These are phyloP conservation scores for Avena insularis DNA, from an alignment of 176 grass and related monocot genomes.

Conservation along the genomic window DNA sequence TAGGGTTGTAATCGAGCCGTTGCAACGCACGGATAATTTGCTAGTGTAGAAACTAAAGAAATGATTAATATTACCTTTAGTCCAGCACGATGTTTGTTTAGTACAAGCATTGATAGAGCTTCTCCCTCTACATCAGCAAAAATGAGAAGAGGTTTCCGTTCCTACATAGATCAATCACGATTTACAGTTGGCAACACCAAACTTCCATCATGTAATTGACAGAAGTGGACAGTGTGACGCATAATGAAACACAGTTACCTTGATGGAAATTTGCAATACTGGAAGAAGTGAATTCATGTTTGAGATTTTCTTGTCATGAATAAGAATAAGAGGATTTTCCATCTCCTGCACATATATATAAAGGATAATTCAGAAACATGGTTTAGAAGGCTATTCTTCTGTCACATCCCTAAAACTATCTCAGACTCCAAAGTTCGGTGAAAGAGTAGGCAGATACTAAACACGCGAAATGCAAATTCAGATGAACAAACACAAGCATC, in stretches of 20 bases:
- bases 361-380: conserved; percentile 21
- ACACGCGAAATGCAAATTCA: background rate
- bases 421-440: background rate
- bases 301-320: conserved; percentile 97
- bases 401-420: conserved; percentile 8
- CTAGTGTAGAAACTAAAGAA: background rate
- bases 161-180: conserved; percentile 53
- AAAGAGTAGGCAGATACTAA: conserved; percentile 1
- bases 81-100: conserved; percentile 87
- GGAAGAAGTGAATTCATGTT: conserved; percentile 80
- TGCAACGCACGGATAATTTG: no score
- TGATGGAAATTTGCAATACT: conserved; percentile 74
- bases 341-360: conserved; percentile 67
- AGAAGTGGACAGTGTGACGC: background rate
- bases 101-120: conserved; percentile 81
- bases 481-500: background rate
- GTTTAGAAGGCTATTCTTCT: background rate
- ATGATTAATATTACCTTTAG: conserved; percentile 70
- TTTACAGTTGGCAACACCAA: conserved; percentile 36
- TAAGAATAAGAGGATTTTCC: conserved; percentile 87
- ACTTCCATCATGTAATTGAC: conserved; percentile 13
- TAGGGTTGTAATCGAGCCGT: no score
- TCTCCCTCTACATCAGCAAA: conserved; percentile 84
- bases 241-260: conserved; percentile 50
- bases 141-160: conserved; percentile 74